These are phyloP conservation scores for Rhodotorula glutinis DNA, from an alignment of 1,284 basidiomycete species.

Conservation along the genomic window DNA sequence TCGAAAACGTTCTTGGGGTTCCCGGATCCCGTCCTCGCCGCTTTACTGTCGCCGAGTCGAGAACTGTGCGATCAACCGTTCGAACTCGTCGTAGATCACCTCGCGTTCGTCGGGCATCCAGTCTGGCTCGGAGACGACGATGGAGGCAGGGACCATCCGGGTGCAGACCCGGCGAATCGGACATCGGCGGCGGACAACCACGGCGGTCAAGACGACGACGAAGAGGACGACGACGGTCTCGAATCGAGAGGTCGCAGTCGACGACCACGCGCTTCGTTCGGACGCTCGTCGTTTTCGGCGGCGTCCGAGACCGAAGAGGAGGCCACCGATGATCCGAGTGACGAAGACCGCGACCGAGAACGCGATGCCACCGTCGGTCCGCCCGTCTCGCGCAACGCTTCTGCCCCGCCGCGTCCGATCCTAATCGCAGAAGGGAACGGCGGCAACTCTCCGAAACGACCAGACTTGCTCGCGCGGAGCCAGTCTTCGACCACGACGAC, in stretches of 20 bases:
- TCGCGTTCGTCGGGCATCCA: conserved; percentile 94
- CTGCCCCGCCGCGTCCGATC: conserved; percentile 14
- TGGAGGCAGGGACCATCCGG: neutral
- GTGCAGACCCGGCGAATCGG: conserved; percentile 54
- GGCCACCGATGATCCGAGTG: neutral
- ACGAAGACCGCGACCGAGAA: neutral
- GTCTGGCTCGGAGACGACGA: conserved; percentile 73
- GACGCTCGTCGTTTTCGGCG: neutral
- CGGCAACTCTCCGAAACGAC: conserved; percentile 1
- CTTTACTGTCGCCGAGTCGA: conserved; percentile 67
- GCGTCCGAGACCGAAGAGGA: neutral
- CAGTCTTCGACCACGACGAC: conserved; percentile 31
- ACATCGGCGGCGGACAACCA: conserved; percentile 13
- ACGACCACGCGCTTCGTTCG: conserved; percentile 6
- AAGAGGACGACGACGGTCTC: conserved; percentile 31
- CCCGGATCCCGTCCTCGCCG: conserved; percentile 73
- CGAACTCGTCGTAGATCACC: conserved; percentile 83
- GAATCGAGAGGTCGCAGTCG: conserved; percentile 17
- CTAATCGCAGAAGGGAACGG: conserved; percentile 5
- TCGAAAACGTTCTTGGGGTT: conserved; percentile 63
- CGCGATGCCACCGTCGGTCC: conserved; percentile 22
- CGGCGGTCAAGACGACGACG: conserved; percentile 10
- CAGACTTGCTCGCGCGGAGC: conserved; percentile 4
- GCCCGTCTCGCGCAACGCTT: conserved; percentile 17
- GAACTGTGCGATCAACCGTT: conserved; percentile 91